Evolutionary conservation across 2,329 filamentous ascomycete genomes (phyloP).

Genomic region (Diaporthe sp.): DNA sequence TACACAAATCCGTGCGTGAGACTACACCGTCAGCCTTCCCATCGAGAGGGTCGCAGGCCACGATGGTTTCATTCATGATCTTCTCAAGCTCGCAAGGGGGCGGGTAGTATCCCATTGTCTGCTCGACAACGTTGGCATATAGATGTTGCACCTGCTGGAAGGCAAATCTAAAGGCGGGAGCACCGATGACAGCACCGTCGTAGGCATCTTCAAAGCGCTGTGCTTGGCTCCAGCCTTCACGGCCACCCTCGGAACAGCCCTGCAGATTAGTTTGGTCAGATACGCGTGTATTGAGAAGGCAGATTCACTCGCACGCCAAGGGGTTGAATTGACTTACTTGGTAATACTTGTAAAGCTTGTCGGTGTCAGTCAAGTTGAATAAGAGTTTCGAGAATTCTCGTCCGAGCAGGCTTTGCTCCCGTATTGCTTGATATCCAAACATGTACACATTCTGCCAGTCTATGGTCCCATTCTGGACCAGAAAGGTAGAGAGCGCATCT

Average conservation of each 20-base stretch:
- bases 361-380: slow-evolving; percentile 50
- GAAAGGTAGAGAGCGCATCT: slow-evolving; percentile 54
- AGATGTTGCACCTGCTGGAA: slow-evolving; percentile 51
- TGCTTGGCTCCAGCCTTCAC: slow-evolving; percentile 63
- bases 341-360: slow-evolving; percentile 66
- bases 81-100: slow-evolving; percentile 50
- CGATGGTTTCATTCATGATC: slow-evolving; percentile 39
- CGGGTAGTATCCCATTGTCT: slow-evolving; percentile 58
- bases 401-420: slow-evolving; percentile 65
- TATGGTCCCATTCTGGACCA: slow-evolving; percentile 63
- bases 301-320: not conserved
- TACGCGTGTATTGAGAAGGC: not conserved
- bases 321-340: slow-evolving; percentile 48
- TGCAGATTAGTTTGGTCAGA: slow-evolving; percentile 36
- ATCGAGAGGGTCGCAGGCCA: slow-evolving; percentile 34
- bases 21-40: slow-evolving; percentile 40
- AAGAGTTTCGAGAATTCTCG: slow-evolving; percentile 59
- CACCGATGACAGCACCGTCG: slow-evolving; percentile 61
- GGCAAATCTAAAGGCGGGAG: slow-evolving; percentile 60
- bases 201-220: slow-evolving; percentile 56
- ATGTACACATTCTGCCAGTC: slow-evolving; percentile 65
- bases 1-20: slow-evolving; percentile 50
- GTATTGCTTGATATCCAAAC: slow-evolving; percentile 66
- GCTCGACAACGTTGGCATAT: slow-evolving; percentile 52
- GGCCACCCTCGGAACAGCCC: slow-evolving; percentile 63